These are phyloP conservation scores for Coleophoma eucalyptorum DNA, from an alignment of 2,329 filamentous ascomycete species.

Conservation along the genomic window DNA sequence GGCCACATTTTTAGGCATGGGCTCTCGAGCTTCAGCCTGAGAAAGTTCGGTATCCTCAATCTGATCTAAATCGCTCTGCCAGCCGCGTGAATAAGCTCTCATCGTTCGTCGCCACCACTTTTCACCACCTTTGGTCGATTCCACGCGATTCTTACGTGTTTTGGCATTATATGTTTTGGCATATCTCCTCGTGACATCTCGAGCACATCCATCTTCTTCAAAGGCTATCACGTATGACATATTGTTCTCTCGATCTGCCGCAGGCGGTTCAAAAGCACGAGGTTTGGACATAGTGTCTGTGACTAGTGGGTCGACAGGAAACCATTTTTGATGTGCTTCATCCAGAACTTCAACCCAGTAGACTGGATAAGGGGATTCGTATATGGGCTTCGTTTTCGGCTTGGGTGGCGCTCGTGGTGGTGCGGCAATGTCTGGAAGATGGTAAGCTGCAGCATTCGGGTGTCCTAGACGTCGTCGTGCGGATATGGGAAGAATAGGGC, in stretches of 20 bases:
- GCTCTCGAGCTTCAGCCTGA: slow-evolving; percentile 68
- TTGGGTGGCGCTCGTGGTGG: slow-evolving; percentile 30
- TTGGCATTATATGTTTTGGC: slow-evolving; percentile 87
- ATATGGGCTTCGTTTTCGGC: slow-evolving; percentile 39
- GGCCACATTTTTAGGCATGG: slow-evolving; percentile 79
- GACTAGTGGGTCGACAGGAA: slow-evolving; percentile 80
- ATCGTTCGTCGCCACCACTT: slow-evolving; percentile 52
- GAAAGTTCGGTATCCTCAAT: slow-evolving; percentile 77
- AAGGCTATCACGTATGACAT: slow-evolving; percentile 85
- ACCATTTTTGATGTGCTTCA: slow-evolving; percentile 83
- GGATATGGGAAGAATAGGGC: slow-evolving; percentile 10
- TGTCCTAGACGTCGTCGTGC: slow-evolving; percentile 27
- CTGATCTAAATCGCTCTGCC: slow-evolving; percentile 66
- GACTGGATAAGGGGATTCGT: slow-evolving; percentile 74
- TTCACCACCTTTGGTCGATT: slow-evolving; percentile 47
- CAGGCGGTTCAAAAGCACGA: slow-evolving; percentile 75
- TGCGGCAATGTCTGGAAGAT: slow-evolving; percentile 38
- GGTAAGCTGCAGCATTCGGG: slow-evolving; percentile 43
- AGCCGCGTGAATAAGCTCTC: slow-evolving; percentile 39
- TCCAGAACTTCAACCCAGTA: slow-evolving; percentile 97
- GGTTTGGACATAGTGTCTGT: slow-evolving; percentile 76
- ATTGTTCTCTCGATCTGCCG: slow-evolving; percentile 69
- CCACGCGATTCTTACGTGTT: slow-evolving; percentile 77
- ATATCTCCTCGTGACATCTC: slow-evolving; percentile 86
- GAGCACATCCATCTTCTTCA: slow-evolving; percentile 71